Base-by-base conservation (phyloP, 352 stramenopile species). In the Phytophthora sojae region DNA sequence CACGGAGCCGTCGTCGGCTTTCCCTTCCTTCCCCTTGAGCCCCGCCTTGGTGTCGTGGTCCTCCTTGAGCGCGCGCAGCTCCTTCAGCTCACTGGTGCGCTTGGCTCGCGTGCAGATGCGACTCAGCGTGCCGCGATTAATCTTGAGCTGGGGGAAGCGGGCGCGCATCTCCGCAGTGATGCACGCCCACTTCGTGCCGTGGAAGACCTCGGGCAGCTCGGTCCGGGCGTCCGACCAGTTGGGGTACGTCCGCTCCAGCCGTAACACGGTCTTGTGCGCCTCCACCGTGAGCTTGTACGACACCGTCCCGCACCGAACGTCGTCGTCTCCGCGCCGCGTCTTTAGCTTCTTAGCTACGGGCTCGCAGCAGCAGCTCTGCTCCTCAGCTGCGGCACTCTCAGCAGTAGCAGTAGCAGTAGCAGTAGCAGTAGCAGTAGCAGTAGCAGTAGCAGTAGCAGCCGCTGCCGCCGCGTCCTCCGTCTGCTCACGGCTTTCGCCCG, bases 121-220 rank as follows among this genome's bases (percentile, higher is more conserved):
- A n/a, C n/a, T n/a, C n/a, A 15, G 1, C 37, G 11, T 1, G 9
- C 37, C 15, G 4, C 11, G 37, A 6, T 12, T 45, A 0, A 50
- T 32, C 6, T 23, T 29, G 7, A 67, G 23, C 6, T 6, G 8
- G 9, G 21, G 35, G n/a, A 44, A 60, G 7, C 50, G n/a, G 3
- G 60, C 17, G 2, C 26, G 7, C 60, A 67, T 67, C 25, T 67
- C 50, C 4, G 8, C 15, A 8, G 14, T 1, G n/a, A 60, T 67
- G 6, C 19, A 21, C 6, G 1, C 9, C 60, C 60, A 67, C 6
- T 67, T 66, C 19, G 3, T 21, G 7, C 32, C 47, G 25, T 23
- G 51, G 1, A 19, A 19, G 9, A 52, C 47, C 2, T 7, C 9
- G 3, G 7, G 37, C 3, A 14, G 1, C 30, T n/a, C 3, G 8